Evolutionary conservation across 2,329 filamentous ascomycete species (phyloP).

Genomic region (Shiraia bambusicola): DNA sequence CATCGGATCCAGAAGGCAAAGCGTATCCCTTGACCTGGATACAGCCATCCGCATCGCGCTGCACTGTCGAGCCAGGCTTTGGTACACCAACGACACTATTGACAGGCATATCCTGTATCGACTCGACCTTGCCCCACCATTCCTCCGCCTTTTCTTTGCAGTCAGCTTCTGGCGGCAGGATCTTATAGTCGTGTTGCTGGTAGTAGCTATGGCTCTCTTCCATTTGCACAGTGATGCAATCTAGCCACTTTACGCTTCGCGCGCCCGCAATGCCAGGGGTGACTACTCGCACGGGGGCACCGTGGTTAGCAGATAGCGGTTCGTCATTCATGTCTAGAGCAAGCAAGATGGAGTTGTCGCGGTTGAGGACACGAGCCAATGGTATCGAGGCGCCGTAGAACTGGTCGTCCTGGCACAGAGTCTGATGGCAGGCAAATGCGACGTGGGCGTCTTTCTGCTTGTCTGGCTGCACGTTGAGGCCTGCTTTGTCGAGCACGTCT

Average conservation of each 20-base stretch:
- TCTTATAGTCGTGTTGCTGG: constrained; percentile 61
- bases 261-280: constrained; percentile 57
- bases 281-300: constrained; percentile 55
- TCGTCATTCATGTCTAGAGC: constrained; percentile 52
- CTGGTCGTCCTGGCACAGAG: constrained; percentile 57
- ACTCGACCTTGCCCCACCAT: constrained; percentile 54
- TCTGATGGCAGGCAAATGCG: constrained; percentile 57
- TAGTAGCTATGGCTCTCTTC: constrained; percentile 58
- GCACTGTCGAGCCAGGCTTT: constrained; percentile 47
- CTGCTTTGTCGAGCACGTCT: constrained; percentile 54
- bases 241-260: constrained; percentile 59
- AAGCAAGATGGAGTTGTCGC: constrained; percentile 21
- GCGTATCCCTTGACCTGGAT: constrained; percentile 59
- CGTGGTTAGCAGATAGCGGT: constrained; percentile 52
- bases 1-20: constrained; percentile 55
- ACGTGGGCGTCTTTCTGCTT: constrained; percentile 50
- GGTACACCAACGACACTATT: constrained; percentile 58
- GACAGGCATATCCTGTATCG: constrained; percentile 58
- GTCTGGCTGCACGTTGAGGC: constrained; percentile 39
- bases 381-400: constrained; percentile 61
- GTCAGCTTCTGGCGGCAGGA: constrained; percentile 55
- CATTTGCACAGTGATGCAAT: constrained; percentile 54
- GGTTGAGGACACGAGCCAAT: constrained; percentile 26
- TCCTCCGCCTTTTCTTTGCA: constrained; percentile 52
- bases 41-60: constrained; percentile 42